These are phyloP conservation scores for Rosa chinensis DNA, from an alignment of 306 rosid species.

Conservation along the genomic window DNA sequence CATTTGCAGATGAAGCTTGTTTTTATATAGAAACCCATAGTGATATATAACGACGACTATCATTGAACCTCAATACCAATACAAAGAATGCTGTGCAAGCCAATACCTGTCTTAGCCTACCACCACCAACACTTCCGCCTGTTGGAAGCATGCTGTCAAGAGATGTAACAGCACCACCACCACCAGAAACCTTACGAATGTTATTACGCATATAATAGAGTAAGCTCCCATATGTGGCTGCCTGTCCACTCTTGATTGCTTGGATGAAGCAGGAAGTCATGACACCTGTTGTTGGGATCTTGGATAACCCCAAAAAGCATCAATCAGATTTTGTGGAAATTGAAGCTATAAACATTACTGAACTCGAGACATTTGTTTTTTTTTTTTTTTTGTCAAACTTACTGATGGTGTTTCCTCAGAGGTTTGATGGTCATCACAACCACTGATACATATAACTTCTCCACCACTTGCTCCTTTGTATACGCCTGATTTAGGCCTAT, in stretches of 20 bases:
- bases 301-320: constrained; percentile 45
- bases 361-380: constrained; percentile 10
- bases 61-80: too few relatives aligned
- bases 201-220: constrained; percentile 75
- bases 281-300: constrained; percentile 92
- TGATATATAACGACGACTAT: neutral
- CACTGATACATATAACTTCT: constrained; percentile 90
- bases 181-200: constrained; percentile 50
- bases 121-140: too few relatives aligned
- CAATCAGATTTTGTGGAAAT: constrained; percentile 10
- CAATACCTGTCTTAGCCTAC: constrained; percentile 37
- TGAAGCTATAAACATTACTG: neutral
- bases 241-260: constrained; percentile 85
- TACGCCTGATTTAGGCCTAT: constrained; percentile 84
- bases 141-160: too few relatives aligned
- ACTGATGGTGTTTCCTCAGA: constrained; percentile 98
- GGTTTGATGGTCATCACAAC: constrained; percentile 90
- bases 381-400: constrained; percentile 32
- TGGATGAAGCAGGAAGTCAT: constrained; percentile 97
- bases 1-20: too few relatives aligned
- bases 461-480: constrained; percentile 97
- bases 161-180: too few relatives aligned
- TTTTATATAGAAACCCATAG: neutral
- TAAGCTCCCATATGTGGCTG: constrained; percentile 76
- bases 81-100: neutral